Evolutionary conservation across 2,329 filamentous ascomycete species (phyloP), one percentile per base, ranked within the genome.

Genomic region (Alternaria infectoria): DNA sequence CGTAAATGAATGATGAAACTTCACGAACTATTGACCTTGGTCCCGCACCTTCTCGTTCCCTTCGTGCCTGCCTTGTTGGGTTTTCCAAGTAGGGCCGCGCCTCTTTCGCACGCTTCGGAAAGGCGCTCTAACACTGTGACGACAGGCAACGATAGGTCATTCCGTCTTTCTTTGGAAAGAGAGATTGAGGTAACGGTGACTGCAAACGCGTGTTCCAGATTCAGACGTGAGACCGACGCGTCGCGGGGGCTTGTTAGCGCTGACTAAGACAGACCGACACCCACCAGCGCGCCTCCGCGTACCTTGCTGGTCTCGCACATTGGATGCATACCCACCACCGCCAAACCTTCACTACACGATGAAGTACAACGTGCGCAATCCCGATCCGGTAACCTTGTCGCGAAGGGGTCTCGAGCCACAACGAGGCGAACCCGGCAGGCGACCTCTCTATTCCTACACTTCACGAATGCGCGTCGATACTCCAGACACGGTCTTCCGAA

Each of bases 61-160:
- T 17, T 0, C n/a, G 36, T 17, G n/a, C 36, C 9, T 40, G n/a
- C 36, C 3, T 5, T 40, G 5, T 40, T 40, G 32, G 0, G 0
- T n/a, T 0, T n/a, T n/a, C 4, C 15, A 4, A 40, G 32, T 4
- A 5, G 15, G 7, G 2, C 0, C 1, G 32, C n/a, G 8, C 0
- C 32, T 36, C 32, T 36, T 36, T 32, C 6, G 30, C 23, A 23
- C 23, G 23, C 23, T 23, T 6, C 5, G 23, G 23, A 23, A 23
- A 15, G 2, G 30, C 30, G 6, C 13, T 32, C 30, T 3, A 2
- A 32, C 30, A 32, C 30, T 32, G 30, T 32, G 30, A 8, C 6
- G 23, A 25, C 23, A 8, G 6, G 6, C 1, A 25, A 25, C 6
- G 23, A 25, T 25, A 6, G 6, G 23, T 2, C 6, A 8, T 7